These are phyloP conservation scores for Talaromyces sp. DNA, from an alignment of 2,329 filamentous ascomycete genomes.

Conservation along the genomic window DNA sequence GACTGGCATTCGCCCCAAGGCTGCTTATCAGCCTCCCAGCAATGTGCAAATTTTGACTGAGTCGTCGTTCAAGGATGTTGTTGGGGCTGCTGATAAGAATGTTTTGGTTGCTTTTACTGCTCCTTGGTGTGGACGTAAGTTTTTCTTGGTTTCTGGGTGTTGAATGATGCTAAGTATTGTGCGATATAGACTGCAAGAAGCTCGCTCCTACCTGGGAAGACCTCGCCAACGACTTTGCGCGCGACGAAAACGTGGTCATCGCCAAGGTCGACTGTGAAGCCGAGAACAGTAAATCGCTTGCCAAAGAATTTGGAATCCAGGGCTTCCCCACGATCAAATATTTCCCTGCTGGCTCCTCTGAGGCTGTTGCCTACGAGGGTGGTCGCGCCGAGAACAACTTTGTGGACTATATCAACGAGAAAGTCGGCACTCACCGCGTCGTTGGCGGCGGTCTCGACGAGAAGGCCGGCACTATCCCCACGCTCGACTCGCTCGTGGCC, in stretches of 20 bases:
- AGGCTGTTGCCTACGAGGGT: slow-evolving; percentile 67
- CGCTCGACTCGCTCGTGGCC: slow-evolving; percentile 70
- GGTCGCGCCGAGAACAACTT: slow-evolving; percentile 74
- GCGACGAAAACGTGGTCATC: slow-evolving; percentile 74
- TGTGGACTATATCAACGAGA: slow-evolving; percentile 77
- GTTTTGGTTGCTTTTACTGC: slow-evolving; percentile 96
- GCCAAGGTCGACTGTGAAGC: slow-evolving; percentile 95
- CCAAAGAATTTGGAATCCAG: slow-evolving; percentile 70
- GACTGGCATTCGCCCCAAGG: slow-evolving; percentile 77
- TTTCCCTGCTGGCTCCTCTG: slow-evolving; percentile 81
- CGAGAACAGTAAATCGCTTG: slow-evolving; percentile 74
- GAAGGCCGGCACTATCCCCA: slow-evolving; percentile 75
- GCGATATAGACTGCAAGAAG: slow-evolving; percentile 82
- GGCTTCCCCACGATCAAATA: slow-evolving; percentile 98
- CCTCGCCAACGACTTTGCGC: slow-evolving; percentile 74
- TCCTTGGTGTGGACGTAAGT: slow-evolving; percentile 95
- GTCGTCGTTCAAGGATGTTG: slow-evolving; percentile 67
- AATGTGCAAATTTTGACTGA: slow-evolving; percentile 78
- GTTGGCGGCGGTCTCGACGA: slow-evolving; percentile 75
- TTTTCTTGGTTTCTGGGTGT: background rate
- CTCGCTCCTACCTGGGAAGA: slow-evolving; percentile 89
- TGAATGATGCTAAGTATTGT: background rate
- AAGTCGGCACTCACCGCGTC: slow-evolving; percentile 81
- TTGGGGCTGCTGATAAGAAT: slow-evolving; percentile 80
- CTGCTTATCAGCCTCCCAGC: slow-evolving; percentile 59